phyloP scores from a whole-genome alignment of 225 moss, liverwort and hornwort genomes.

The Thuidium tamariscinum region DNA sequence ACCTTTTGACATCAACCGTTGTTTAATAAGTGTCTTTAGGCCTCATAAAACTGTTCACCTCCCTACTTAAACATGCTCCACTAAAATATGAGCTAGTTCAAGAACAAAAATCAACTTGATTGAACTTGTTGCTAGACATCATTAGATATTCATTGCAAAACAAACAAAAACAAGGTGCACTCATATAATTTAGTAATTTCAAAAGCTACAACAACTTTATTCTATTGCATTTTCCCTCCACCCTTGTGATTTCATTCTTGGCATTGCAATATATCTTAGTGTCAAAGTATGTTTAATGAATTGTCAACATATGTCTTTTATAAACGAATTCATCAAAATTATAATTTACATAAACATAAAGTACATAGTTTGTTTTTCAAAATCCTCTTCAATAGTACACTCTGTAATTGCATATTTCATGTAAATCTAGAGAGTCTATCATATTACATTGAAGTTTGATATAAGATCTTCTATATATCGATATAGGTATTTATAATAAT shows the following conservation, averaged over 20 bases:
- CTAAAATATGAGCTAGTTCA: neutral
- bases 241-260: neutral
- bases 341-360: neutral
- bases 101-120: neutral
- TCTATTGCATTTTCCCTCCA: neutral
- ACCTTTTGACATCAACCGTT: neutral
- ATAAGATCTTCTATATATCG: no score
- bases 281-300: accelerated
- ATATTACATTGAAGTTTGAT: neutral
- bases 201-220: neutral
- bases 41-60: neutral
- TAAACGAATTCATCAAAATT: no score
- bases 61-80: neutral
- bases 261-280: accelerated
- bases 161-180: neutral
- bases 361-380: neutral
- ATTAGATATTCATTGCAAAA: neutral
- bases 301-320: neutral
- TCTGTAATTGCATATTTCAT: neutral
- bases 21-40: neutral
- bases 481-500: neutral
- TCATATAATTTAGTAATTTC: neutral
- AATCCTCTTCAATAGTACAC: neutral
- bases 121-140: accelerated
- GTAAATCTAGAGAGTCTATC: neutral